A percentile compares a stretch with the other conserved stretches of the same genome.
Conservation (phyloP, 306 rosid species). For the Mucuna pruriens region DNA sequence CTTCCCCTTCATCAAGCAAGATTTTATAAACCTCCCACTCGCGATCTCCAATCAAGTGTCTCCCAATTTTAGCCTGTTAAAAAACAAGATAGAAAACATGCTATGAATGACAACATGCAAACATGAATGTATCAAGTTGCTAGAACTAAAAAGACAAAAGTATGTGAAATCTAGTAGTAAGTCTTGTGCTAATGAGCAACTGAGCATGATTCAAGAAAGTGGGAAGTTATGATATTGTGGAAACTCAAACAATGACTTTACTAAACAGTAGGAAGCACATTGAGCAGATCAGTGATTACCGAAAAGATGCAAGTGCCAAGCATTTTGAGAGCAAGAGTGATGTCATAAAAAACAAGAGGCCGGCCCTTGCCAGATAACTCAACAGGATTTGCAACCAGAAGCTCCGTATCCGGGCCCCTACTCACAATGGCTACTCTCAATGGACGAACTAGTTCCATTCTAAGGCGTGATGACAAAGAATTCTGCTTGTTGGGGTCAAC, state of each 20-base stretch:
- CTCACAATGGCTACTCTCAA: slow-evolving; percentile 80
- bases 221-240: background rate
- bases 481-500: slow-evolving; percentile 79
- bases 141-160: background rate
- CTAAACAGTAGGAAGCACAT: slow-evolving; percentile 26
- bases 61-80: slow-evolving; percentile 79
- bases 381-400: slow-evolving; percentile 90
- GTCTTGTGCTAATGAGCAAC: background rate
- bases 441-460: slow-evolving; percentile 77
- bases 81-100: slow-evolving; percentile 22
- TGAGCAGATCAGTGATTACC: slow-evolving; percentile 57
- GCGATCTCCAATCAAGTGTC: slow-evolving; percentile 71
- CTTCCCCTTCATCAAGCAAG: slow-evolving; percentile 90
- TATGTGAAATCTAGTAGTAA: background rate
- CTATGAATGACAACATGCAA: background rate
- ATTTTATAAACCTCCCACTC: slow-evolving; percentile 96
- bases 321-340: slow-evolving; percentile 86
- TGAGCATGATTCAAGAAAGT: slow-evolving; percentile 1
- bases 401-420: slow-evolving; percentile 88
- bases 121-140: background rate
- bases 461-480: slow-evolving; percentile 69
- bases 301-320: slow-evolving; percentile 73
- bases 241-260: background rate
- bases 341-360: slow-evolving; percentile 87
- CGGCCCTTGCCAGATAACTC: slow-evolving; percentile 94